phyloP scores from a whole-genome alignment of 768 basidiomycete species.

The Serendipita sp. region DNA sequence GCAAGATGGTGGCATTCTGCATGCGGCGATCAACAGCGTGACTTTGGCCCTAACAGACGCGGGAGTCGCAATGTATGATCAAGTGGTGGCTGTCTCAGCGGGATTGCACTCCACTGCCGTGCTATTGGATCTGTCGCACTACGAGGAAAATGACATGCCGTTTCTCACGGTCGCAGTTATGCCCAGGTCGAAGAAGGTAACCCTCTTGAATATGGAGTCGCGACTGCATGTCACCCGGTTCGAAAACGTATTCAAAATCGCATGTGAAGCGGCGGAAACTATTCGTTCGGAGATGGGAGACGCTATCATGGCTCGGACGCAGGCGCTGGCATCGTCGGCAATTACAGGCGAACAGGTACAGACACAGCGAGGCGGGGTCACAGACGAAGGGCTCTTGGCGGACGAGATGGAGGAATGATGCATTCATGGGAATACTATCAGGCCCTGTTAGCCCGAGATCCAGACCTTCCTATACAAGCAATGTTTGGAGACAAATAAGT shows the following conservation, averaged over 20 bases:
- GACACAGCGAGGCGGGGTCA: neutral
- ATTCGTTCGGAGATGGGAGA: neutral
- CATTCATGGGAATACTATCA: neutral
- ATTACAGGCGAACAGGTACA: neutral
- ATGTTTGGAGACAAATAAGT: no score
- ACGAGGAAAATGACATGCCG: conserved; percentile 87
- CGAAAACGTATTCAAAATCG: neutral
- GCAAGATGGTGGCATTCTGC: conserved; percentile 76
- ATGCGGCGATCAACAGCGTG: conserved; percentile 86
- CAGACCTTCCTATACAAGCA: no score
- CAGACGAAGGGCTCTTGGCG: neutral
- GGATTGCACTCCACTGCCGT: conserved; percentile 72
- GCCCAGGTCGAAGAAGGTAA: conserved; percentile 73
- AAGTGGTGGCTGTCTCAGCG: conserved; percentile 78
- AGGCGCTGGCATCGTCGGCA: neutral
- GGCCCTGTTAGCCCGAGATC: no score
- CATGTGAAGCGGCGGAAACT: neutral
- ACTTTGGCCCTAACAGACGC: conserved; percentile 83
- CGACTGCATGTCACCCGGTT: conserved; percentile 72
- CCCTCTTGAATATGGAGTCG: conserved; percentile 85
- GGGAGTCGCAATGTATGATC: conserved; percentile 81
- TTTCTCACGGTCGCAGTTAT: conserved; percentile 78
- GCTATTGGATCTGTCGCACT: conserved; percentile 69
- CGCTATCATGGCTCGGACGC: neutral
- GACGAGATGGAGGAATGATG: neutral